Evolutionary conservation across 169 alveolate genomes (phyloP), one percentile per base, ranked within the genome.

Genomic region (Plasmodium coatneyi): DNA sequence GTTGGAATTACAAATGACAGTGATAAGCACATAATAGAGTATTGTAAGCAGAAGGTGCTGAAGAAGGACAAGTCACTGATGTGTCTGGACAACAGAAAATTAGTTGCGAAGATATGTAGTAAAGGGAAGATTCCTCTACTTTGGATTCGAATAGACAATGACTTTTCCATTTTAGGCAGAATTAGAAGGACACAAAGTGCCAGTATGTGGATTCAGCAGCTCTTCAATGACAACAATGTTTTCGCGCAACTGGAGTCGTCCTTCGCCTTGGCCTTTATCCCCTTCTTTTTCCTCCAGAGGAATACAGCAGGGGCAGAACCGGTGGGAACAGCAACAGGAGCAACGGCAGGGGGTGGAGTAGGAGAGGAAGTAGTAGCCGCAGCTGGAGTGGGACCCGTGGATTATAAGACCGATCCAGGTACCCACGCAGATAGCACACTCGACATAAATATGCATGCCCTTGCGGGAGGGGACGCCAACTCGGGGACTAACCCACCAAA

Each of bases 121-220:
- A 97, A 97, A 82, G 83, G 83, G 19, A 96, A 97, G 54, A 92
- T 97, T 34, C 98, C 98, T 1, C 60, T 97, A 25, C 96, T 97
- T 82, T 97, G 98, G 98, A 92, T 96, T 39, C 54, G 98, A 12
- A 96, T 95, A 25, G 98, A 97, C 95, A 96, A 96, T 46, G 84
- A 82, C 28, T 96, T 95, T 70, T 70, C 84, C 71, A 83, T 97
- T 82, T 30, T 96, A 16, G 98, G 96, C 2, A 80, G 98, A 95
- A 96, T 92, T 36, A 90, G 97, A 56, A 87, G 97, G 19, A 86
- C 97, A 56, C 98, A 97, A 96, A 86, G 96, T 92, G 71, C 97
- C 84, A 81, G 97, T 43, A 97, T 97, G 98, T 97, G 98, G 98
- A 97, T 96, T 90, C 98, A 97, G 92, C 98, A 97, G 95, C 89